A percentile compares a stretch with the other conserved stretches of the same genome.
Evolutionary conservation across 306 rosid genomes (phyloP).

Genomic region (Coriaria nepalensis): DNA sequence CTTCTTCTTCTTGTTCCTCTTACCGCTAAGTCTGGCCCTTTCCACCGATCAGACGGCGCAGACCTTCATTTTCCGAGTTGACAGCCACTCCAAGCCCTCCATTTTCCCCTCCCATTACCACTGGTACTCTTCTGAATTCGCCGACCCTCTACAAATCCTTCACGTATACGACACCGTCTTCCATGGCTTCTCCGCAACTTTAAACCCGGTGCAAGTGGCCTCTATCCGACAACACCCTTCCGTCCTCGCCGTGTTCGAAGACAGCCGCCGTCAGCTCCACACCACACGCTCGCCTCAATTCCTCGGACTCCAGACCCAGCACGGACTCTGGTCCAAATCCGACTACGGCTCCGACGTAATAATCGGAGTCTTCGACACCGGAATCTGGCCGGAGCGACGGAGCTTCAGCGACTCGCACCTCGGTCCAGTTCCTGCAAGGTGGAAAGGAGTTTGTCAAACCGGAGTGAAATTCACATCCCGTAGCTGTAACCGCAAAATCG

Average conservation of each 20-base stretch:
- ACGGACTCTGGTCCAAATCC: conserved; percentile 84
- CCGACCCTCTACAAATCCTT: conserved; percentile 41
- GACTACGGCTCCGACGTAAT: conserved; percentile 86
- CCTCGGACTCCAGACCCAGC: conserved; percentile 78
- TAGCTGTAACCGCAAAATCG: conserved; percentile 54
- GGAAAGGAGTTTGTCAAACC: conserved; percentile 70
- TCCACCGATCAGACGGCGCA: conserved; percentile 13
- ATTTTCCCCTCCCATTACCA: conserved; percentile 60
- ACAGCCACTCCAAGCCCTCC: conserved; percentile 52
- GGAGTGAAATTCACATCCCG: conserved; percentile 39
- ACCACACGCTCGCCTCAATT: conserved; percentile 96
- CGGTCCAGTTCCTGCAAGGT: conserved; percentile 57
- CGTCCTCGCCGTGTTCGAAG: conserved; percentile 58
- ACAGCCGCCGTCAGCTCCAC: conserved; percentile 64
- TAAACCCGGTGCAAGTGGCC: conserved; percentile 26
- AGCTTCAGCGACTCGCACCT: conserved; percentile 71
- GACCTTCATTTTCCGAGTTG: conserved; percentile 60
- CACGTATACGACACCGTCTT: conserved; percentile 64
- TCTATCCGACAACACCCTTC: conserved; percentile 38
- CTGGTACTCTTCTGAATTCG: conserved; percentile 73
- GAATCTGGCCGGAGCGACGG: conserved; percentile 66
- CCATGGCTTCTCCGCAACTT: conserved; percentile 82
- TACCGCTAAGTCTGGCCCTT: conserved; percentile 5
- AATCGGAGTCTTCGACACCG: conserved; percentile 73
- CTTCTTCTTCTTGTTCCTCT: conserved; percentile 15